phyloP scores from a whole-genome alignment of 768 basidiomycete species.

The Naganishia vaughanmartiniae region DNA sequence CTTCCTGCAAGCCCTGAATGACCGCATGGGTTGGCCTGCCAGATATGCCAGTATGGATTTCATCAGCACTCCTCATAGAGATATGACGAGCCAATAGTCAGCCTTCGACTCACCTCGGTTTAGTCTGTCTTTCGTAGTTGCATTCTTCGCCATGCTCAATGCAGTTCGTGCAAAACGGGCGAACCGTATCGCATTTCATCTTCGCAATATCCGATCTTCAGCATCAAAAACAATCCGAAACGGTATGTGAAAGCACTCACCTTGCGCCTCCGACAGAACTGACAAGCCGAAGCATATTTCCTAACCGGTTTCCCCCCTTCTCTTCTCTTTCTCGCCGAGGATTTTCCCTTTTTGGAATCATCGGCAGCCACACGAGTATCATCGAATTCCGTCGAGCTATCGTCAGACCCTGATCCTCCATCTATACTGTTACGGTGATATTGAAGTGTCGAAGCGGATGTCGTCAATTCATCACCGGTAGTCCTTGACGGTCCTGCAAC shows the following conservation, averaged over 20 bases:
- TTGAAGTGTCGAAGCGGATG: neutral
- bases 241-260: neutral
- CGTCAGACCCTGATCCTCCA: neutral
- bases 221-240: neutral
- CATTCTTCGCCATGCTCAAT: conserved; percentile 10
- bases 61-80: neutral
- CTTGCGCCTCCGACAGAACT: conserved; percentile 10
- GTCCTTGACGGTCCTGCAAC: neutral
- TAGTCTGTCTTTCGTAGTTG: conserved; percentile 10
- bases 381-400: neutral
- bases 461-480: neutral
- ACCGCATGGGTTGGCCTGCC: conserved; percentile 13
- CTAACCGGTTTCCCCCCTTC: conserved; percentile 7
- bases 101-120: neutral
- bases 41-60: too few relatives aligned
- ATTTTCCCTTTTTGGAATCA: neutral
- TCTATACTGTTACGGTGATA: neutral
- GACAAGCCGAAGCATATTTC: conserved; percentile 14
- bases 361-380: neutral
- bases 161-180: conserved; percentile 1
- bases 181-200: conserved; percentile 18
- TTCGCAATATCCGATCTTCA: neutral
- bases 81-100: too few relatives aligned
- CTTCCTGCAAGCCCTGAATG: conserved; percentile 10
- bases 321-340: neutral